Evolutionary conservation across 164 flowering plant genomes (phyloP), one percentile per base, ranked within the genome.

Genomic region (Aristolochia fimbriata): DNA sequence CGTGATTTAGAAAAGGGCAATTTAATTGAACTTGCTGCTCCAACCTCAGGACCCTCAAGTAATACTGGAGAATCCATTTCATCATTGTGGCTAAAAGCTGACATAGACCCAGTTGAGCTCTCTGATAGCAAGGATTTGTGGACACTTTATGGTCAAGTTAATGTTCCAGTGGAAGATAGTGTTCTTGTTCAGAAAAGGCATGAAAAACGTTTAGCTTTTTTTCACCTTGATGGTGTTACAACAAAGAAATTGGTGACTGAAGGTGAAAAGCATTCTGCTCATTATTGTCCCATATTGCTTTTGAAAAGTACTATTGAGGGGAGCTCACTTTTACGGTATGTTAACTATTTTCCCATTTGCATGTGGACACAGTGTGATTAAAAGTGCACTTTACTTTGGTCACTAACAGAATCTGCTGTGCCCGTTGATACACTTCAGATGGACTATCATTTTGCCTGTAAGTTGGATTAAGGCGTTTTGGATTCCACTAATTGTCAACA

Each of bases 401-500:
- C 6, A 15, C 22, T 33, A 20, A n/a, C n/a, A 6, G 4, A 6
- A 10, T 30, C 45, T 6, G 6, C 21, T 11, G 31, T 30, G 20
- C 15, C 13, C 21, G 27, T 43, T 19, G 6, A 53, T 53, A 2
- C 12, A 59, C 49, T 73, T 56, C 80, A 93, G 97, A 65, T 90
- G 92, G 90, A 78, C 95, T 21, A 67, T 93, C 52, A 70, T 90
- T 71, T 85, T 93, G 20, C 97, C 97, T 15, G 56, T 93, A 37
- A 78, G 82, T 73, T 93, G 99, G 99, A 81, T 76, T 41, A 86
- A 72, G 72, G 80, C 87, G 53, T 88, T 90, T 58, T 93, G 97
- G 99, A 50, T 76, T 65, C 68, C 87, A 67, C 66, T 90, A 11
- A 65, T 88, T 50, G 73, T 78, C 61, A 72, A 66, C 60, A 97